A percentile compares a stretch with the other conserved stretches of the same genome.
These are phyloP conservation scores for Ustilago crameri DNA, from an alignment of 1,284 basidiomycete genomes.

Conservation along the genomic window DNA sequence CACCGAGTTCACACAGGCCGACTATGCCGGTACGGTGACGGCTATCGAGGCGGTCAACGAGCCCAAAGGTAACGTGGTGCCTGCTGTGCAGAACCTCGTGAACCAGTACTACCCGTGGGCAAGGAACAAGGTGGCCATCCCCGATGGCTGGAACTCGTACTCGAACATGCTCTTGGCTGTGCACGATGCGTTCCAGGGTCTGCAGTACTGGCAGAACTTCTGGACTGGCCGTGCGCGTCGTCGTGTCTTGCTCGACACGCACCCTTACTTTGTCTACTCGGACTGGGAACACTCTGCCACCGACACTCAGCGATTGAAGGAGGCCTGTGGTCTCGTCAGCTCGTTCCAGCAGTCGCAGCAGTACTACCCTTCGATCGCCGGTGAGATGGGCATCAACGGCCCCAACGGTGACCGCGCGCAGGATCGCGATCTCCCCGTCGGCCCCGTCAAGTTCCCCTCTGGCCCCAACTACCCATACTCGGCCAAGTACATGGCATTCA, in stretches of 20 bases:
- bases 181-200: conserved; percentile 83
- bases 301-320: conserved; percentile 50
- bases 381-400: conserved; percentile 52
- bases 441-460: conserved; percentile 55
- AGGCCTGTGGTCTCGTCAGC: conserved; percentile 41
- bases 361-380: conserved; percentile 58
- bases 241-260: conserved; percentile 58
- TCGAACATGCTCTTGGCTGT: conserved; percentile 71
- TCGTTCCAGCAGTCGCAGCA: conserved; percentile 41
- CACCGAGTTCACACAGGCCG: conserved; percentile 48
- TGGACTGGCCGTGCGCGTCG: conserved; percentile 46
- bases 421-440: conserved; percentile 52
- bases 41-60: conserved; percentile 65
- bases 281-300: conserved; percentile 42
- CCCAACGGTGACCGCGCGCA: conserved; percentile 52
- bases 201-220: conserved; percentile 75
- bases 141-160: conserved; percentile 45
- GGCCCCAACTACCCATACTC: conserved; percentile 55
- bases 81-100: conserved; percentile 29
- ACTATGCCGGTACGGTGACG: conserved; percentile 55
- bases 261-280: conserved; percentile 61
- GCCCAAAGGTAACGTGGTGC: conserved; percentile 52
- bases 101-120: conserved; percentile 58
- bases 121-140: conserved; percentile 52
- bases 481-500: conserved; percentile 80